Evolutionary conservation across 345 rosid species (phyloP).

Genomic region (Triadica sebifera): DNA sequence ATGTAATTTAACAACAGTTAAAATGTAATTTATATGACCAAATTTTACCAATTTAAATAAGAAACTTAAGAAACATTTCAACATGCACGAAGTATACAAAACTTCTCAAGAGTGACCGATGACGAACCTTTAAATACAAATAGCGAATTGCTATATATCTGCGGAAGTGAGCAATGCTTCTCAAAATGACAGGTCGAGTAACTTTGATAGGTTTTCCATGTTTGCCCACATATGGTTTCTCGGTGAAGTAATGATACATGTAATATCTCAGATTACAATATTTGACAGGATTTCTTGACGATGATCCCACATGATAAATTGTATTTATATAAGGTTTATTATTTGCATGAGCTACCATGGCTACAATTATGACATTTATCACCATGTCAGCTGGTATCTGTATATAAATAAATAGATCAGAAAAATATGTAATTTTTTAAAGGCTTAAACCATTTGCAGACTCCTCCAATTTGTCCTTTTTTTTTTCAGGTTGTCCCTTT

Average conservation of each 20-base stretch:
- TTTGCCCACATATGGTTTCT: slow-evolving; percentile 10
- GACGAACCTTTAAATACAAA: slow-evolving; percentile 17
- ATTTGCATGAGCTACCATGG: slow-evolving; percentile 26
- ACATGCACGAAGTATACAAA: no score
- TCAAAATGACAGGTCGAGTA: neutral
- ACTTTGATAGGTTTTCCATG: slow-evolving; percentile 9
- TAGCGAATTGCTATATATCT: slow-evolving; percentile 4
- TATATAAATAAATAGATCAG: no score
- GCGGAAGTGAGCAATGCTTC: neutral
- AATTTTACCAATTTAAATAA: no score
- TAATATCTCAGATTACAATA: neutral
- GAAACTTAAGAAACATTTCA: no score
- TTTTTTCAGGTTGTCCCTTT: no score
- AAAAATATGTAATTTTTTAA: no score
- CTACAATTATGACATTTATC: slow-evolving; percentile 58
- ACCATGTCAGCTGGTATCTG: slow-evolving; percentile 86
- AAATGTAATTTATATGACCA: no score
- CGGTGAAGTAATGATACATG: neutral
- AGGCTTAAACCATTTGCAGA: no score
- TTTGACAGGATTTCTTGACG: slow-evolving; percentile 19
- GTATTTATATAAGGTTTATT: no score
- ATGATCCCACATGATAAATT: slow-evolving; percentile 31
- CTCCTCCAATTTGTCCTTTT: no score
- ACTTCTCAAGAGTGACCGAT: no score
- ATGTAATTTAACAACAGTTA: neutral